phyloP scores from a whole-genome alignment of 805 yeast species.

The Priceomyces medius region DNA sequence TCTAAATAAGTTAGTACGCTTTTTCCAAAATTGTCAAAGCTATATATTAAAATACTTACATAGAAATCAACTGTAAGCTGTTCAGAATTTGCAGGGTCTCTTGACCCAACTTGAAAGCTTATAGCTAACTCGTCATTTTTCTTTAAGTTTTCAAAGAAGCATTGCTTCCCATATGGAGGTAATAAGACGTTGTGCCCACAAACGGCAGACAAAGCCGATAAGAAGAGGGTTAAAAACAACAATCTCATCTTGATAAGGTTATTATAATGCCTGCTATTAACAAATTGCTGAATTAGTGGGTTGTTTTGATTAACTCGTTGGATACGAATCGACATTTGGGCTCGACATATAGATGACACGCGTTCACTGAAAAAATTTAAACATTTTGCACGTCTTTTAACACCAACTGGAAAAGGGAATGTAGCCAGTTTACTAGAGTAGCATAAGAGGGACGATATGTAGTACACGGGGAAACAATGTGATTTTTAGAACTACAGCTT shows the following conservation, averaged over 20 bases:
- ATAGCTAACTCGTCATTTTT: conserved; percentile 84
- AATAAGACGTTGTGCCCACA: conserved; percentile 77
- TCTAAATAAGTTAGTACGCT: conserved; percentile 11
- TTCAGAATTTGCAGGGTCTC: conserved; percentile 68
- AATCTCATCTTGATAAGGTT: conserved; percentile 5
- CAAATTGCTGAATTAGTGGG: background rate
- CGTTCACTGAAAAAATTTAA: conserved; percentile 2
- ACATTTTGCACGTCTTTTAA: background rate
- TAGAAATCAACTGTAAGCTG: conserved; percentile 68
- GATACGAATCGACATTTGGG: background rate
- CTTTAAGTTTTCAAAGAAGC: conserved; percentile 83
- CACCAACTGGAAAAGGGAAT: background rate
- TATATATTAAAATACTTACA: conserved; percentile 8
- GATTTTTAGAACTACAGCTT: too few species aligned
- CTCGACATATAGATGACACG: conserved; percentile 4
- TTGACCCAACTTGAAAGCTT: conserved; percentile 89
- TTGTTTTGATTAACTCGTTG: background rate
- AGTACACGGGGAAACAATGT: background rate
- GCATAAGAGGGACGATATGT: too few species aligned
- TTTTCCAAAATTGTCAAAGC: too few species aligned
- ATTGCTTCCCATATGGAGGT: conserved; percentile 80
- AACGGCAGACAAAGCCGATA: conserved; percentile 16
- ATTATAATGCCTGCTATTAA: background rate
- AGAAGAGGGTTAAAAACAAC: conserved; percentile 5
- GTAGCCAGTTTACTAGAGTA: too few species aligned